Conservation (phyloP, 83 land plant species). For the Diphasiastrum complanatum region DNA sequence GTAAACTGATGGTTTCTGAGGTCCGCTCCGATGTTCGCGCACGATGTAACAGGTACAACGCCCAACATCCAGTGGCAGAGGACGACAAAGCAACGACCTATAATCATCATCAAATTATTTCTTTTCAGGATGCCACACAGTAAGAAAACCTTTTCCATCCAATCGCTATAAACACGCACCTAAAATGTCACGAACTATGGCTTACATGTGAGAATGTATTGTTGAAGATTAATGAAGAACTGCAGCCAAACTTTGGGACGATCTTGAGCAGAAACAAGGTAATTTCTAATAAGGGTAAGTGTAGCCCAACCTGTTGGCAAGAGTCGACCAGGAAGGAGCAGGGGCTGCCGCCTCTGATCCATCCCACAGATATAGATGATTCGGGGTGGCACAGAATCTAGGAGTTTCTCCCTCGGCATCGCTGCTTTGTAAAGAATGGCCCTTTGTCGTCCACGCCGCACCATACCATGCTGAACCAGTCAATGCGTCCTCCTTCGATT, state of each 20-base stretch:
- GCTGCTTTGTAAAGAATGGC: not conserved
- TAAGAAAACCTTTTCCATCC: not conserved
- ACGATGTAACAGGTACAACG: conserved; percentile 68
- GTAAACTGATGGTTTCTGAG: conserved; percentile 39
- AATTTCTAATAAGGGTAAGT: not conserved
- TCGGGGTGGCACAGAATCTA: conserved; percentile 21
- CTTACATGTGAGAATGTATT: not conserved
- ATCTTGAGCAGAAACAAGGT: not conserved
- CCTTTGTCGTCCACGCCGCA: not conserved
- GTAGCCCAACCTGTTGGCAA: conserved; percentile 55
- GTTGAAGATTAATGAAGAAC: not conserved
- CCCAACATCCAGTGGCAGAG: conserved; percentile 68
- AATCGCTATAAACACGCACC: not conserved
- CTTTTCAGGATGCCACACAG: not conserved
- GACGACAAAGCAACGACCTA: conserved; percentile 64
- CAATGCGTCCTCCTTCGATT: not conserved
- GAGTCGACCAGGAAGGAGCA: conserved; percentile 74
- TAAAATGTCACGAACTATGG: not conserved
- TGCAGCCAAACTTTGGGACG: not conserved
- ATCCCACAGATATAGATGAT: conserved; percentile 47
- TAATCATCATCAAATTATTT: not conserved
- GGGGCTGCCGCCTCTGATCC: conserved; percentile 72
- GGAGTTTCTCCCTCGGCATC: conserved; percentile 3
- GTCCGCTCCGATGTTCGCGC: conserved; percentile 35
- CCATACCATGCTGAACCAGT: not conserved